Base-by-base conservation (phyloP, 139 green algal species). In the Nannochloris sp. region DNA sequence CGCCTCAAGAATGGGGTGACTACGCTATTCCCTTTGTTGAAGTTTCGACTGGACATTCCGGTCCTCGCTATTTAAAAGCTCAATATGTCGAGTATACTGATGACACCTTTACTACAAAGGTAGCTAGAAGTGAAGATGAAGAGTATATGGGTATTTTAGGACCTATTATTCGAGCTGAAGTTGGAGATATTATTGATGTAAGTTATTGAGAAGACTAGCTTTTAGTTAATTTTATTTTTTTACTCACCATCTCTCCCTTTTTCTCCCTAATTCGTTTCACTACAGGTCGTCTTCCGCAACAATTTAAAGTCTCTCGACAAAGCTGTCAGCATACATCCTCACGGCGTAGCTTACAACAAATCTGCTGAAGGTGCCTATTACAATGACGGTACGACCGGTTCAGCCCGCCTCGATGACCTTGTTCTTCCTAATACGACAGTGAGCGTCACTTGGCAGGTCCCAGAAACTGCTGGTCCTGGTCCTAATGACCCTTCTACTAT, bases 281-380 rank as follows among this genome's bases (percentile, higher is more conserved):
- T 59, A 9, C 19, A 61, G 25, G 54, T 61, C 29, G 54, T 48
- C 7, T 35, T 61, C 10, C 51, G 19, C 12, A 32, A 59, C 51
- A 9, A 12, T 12, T 9, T 59, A 59, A 59, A 6, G 46, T n/a
- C n/a, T n/a, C 19, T 51, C 19, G 42, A 19, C 19, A 45, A 55
- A 35, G 14, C 15, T n/a, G 65, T 61, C 55, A 78, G 54, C 37
- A 64, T 92, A 27, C 85, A 92, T 64, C 73, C 83, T 3, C 85
- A 90, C 35, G 84, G 85, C 24, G 79, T 91, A 67, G 45, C 74
- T 6, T 92, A 92, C 76, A 60, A 62, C 45, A 92, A 92, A 76
- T 36, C 14, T 10, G 72, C 58, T 15, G 85, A 92, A 67, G 85
- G 85, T 37, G 38, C 74, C 2, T 70, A 68, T 30, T 92, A 92